Conservation (phyloP, 1,139 yeast genomes). For the Nakaseomyces sp. region DNA sequence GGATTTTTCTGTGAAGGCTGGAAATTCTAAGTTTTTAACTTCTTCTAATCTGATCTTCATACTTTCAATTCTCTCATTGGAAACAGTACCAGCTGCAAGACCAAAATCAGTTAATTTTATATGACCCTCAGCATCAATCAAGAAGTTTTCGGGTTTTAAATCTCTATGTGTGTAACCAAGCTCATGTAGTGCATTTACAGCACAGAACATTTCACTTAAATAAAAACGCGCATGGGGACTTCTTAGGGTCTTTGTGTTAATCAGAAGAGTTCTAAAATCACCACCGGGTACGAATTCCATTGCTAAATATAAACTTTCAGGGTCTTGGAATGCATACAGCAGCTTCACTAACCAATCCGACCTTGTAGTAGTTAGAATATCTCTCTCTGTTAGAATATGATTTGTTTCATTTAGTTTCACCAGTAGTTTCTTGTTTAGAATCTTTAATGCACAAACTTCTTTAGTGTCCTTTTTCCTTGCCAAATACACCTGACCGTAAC, state of each 20-base stretch:
- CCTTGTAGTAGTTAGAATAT: conserved; percentile 87
- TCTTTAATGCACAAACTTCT: conserved; percentile 92
- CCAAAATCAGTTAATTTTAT: conserved; percentile 97
- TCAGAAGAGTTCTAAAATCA: conserved; percentile 87
- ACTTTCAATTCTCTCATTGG: conserved; percentile 86
- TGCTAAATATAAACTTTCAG: conserved; percentile 82
- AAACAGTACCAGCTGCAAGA: conserved; percentile 91
- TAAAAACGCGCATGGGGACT: conserved; percentile 96
- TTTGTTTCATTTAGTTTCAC: conserved; percentile 90
- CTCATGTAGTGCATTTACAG: conserved; percentile 88
- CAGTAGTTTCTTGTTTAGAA: conserved; percentile 76
- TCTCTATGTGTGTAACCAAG: conserved; percentile 96
- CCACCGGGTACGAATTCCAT: conserved; percentile 99
- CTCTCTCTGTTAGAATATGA: conserved; percentile 93
- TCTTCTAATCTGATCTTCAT: conserved; percentile 80
- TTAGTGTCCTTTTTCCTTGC: conserved; percentile 92
- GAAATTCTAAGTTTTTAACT: conserved; percentile 62
- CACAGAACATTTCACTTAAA: conserved; percentile 90
- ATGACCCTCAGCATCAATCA: conserved; percentile 91
- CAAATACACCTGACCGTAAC: conserved; percentile 93
- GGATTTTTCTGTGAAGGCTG: conserved; percentile 55
- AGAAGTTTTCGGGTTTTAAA: conserved; percentile 92
- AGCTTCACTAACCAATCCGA: conserved; percentile 94
- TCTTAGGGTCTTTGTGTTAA: conserved; percentile 83
- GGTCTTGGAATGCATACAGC: conserved; percentile 90